A percentile compares a stretch with the other conserved stretches of the same genome.
Evolutionary conservation across 768 basidiomycete genomes (phyloP).

Genomic region (Tubosaeta sp.): DNA sequence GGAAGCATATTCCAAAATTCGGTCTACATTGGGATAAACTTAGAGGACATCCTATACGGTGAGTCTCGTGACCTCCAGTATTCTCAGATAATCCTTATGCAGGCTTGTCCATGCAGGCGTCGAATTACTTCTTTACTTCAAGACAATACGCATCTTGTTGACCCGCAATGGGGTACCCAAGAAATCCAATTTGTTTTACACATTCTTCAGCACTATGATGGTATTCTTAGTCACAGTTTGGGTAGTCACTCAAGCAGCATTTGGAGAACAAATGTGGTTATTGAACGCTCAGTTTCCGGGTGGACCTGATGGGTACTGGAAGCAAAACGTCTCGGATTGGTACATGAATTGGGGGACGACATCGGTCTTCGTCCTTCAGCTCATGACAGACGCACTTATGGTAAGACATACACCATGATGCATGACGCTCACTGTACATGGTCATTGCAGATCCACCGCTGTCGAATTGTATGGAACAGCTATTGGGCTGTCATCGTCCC

Average conservation of each 20-base stretch:
- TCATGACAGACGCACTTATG: constrained; percentile 33
- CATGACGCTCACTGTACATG: not conserved
- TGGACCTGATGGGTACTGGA: constrained; percentile 31
- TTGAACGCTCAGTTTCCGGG: constrained; percentile 30
- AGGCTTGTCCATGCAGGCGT: constrained; percentile 15
- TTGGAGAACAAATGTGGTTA: constrained; percentile 36
- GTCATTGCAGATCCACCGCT: constrained; percentile 36
- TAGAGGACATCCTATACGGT: constrained; percentile 25
- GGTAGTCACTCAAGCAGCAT: constrained; percentile 15
- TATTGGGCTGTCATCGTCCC: constrained; percentile 11
- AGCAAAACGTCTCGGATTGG: constrained; percentile 21
- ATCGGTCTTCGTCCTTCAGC: constrained; percentile 26
- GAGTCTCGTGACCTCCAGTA: not conserved
- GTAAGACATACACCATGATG: not conserved
- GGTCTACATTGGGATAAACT: constrained; percentile 11
- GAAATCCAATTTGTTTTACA: constrained; percentile 17
- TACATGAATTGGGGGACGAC: constrained; percentile 26
- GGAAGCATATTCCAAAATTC: constrained; percentile 8
- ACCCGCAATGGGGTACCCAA: not conserved
- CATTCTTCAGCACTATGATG: constrained; percentile 23
- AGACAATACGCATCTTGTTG: constrained; percentile 14
- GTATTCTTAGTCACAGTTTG: constrained; percentile 29
- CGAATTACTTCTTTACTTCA: constrained; percentile 22
- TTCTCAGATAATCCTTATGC: not conserved
- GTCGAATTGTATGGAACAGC: constrained; percentile 32